Conservation (phyloP, 148 eudicot genomes). For the Chenopodium suecicum region DNA sequence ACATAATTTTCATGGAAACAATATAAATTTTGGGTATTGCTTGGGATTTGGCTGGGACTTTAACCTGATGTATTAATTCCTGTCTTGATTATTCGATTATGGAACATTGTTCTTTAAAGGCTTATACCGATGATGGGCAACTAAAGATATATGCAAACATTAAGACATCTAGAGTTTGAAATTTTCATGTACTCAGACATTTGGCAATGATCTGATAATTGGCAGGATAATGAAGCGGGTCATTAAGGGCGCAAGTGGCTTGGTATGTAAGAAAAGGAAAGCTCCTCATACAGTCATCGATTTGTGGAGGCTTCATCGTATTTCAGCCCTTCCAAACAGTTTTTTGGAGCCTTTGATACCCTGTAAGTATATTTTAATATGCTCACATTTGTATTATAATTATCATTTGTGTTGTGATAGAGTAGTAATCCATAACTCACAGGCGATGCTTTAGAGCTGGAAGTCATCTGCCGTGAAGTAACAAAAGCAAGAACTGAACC, state of each 20-base stretch:
- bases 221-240: conserved; percentile 50
- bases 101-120: neutral
- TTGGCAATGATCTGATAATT: conserved; percentile 1
- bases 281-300: conserved; percentile 43
- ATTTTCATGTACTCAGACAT: neutral
- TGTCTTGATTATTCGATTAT: neutral
- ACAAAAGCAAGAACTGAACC: conserved; percentile 20
- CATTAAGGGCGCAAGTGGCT: conserved; percentile 51
- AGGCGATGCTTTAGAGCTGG: conserved; percentile 41
- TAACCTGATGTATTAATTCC: neutral
- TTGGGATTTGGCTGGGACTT: neutral
- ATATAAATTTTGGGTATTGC: neutral
- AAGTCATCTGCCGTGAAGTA: conserved; percentile 17
- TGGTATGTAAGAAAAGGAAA: conserved; percentile 56
- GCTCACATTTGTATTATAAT: neutral
- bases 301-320: conserved; percentile 45
- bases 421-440: conserved; percentile 9
- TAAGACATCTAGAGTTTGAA: neutral
- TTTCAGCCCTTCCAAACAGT: conserved; percentile 38
- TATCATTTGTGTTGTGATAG: neutral
- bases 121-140: neutral
- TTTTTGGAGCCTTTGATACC: conserved; percentile 62
- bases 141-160: neutral
- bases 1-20: neutral
- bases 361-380: conserved; percentile 39